These are phyloP conservation scores for Grigorovia yakushimaensis DNA, from an alignment of 805 yeast species.

Conservation along the genomic window DNA sequence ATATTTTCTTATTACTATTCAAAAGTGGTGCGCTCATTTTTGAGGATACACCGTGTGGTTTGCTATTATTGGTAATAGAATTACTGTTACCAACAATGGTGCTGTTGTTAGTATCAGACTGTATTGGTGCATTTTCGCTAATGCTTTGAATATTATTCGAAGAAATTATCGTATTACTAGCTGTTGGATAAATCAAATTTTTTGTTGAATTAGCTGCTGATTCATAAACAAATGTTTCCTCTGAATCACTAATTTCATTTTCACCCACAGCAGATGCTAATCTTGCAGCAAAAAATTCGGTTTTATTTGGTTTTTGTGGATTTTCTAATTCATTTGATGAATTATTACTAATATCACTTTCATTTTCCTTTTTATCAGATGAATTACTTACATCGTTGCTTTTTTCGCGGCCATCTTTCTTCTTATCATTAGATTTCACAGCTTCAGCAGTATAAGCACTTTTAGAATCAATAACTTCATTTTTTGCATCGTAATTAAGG, in stretches of 20 bases:
- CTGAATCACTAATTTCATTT: constrained; percentile 76
- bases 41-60: constrained; percentile 19
- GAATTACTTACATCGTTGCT: background rate
- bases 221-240: constrained; percentile 95
- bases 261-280: constrained; percentile 91
- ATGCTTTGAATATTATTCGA: constrained; percentile 9
- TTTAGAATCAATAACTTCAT: too few relatives aligned
- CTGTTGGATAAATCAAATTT: constrained; percentile 13
- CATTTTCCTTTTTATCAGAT: background rate
- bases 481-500: too few relatives aligned
- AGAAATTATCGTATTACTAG: constrained; percentile 13
- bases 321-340: constrained; percentile 11
- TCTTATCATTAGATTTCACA: too few relatives aligned
- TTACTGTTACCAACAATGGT: background rate
- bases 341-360: background rate
- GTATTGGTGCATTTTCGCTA: background rate
- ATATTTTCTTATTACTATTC: constrained; percentile 18
- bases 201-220: constrained; percentile 28
- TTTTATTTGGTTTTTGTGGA: constrained; percentile 43
- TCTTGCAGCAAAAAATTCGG: constrained; percentile 91
- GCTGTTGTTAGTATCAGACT: background rate
- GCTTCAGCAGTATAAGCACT: background rate
- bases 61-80: background rate
- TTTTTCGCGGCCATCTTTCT: too few relatives aligned
- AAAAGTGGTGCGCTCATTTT: constrained; percentile 28